phyloP scores from a whole-genome alignment of 805 yeast genomes.

The Millerozyma miso region DNA sequence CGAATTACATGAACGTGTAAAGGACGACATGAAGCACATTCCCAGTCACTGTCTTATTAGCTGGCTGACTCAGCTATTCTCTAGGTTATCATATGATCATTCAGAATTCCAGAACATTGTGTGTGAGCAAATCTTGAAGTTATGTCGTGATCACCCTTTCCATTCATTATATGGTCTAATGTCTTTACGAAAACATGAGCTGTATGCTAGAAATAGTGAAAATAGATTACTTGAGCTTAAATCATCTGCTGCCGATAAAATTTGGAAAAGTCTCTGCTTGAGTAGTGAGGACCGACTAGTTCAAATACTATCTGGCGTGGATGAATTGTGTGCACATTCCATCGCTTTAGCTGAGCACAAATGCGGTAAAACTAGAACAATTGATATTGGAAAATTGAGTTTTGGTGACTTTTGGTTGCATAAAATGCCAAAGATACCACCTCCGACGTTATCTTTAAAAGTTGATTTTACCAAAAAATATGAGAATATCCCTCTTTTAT shows the following conservation, averaged over 20 bases:
- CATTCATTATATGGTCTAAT: conserved; percentile 64
- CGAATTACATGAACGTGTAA: conserved; percentile 41
- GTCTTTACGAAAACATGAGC: conserved; percentile 49
- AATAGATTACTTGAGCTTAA: conserved; percentile 41
- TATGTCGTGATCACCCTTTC: conserved; percentile 61
- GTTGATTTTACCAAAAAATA: conserved; percentile 45
- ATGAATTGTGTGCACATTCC: conserved; percentile 47
- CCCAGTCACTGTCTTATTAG: conserved; percentile 64
- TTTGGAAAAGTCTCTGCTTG: conserved; percentile 40
- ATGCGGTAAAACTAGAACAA: conserved; percentile 25
- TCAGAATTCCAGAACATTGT: conserved; percentile 54
- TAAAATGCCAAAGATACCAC: conserved; percentile 52
- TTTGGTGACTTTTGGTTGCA: conserved; percentile 50
- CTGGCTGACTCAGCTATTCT: conserved; percentile 80
- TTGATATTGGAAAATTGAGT: conserved; percentile 31
- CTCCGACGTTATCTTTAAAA: conserved; percentile 56
- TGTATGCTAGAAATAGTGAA: conserved; percentile 20
- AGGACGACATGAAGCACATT: conserved; percentile 32
- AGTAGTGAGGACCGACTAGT: conserved; percentile 18
- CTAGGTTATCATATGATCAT: conserved; percentile 53
- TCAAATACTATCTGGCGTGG: conserved; percentile 41
- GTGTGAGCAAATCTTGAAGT: conserved; percentile 39
- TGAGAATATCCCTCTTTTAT: conserved; percentile 43
- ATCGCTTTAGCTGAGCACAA: conserved; percentile 49
- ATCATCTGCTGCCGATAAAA: conserved; percentile 43